These are phyloP conservation scores for Massarina eburnea DNA, from an alignment of 2,329 filamentous ascomycete genomes.

Conservation along the genomic window DNA sequence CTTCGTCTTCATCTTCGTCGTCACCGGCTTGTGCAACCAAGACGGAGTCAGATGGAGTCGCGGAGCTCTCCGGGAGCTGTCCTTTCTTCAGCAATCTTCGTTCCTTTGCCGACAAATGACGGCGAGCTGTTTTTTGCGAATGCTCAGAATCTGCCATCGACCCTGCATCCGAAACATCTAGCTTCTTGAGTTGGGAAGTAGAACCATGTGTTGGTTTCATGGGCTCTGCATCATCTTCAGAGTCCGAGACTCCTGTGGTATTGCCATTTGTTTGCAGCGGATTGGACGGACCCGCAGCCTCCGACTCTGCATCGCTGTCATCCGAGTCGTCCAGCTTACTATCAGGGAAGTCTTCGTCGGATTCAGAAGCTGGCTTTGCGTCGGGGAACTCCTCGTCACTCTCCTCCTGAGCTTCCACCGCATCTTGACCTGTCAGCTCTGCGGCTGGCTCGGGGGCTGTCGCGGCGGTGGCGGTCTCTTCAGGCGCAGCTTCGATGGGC, in stretches of 20 bases:
- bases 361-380: constrained; percentile 39
- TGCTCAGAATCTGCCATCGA: constrained; percentile 32
- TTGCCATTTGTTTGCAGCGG: constrained; percentile 41
- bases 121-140: constrained; percentile 23
- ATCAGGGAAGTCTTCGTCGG: constrained; percentile 51
- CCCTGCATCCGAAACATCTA: constrained; percentile 16
- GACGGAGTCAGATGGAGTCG: constrained; percentile 14
- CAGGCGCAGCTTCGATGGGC: constrained; percentile 16
- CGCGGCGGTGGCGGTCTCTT: constrained; percentile 18
- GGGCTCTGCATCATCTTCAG: constrained; percentile 24
- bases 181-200: constrained; percentile 15
- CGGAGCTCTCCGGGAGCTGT: constrained; percentile 19
- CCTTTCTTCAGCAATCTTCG: constrained; percentile 43
- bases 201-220: constrained; percentile 6
- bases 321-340: constrained; percentile 39
- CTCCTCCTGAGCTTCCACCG: constrained; percentile 32
- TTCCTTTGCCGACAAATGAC: constrained; percentile 43
- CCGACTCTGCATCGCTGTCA: constrained; percentile 41
- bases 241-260: constrained; percentile 18
- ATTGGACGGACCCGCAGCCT: constrained; percentile 35
- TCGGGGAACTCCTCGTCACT: constrained; percentile 52
- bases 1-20: constrained; percentile 22
- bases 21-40: constrained; percentile 8
- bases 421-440: constrained; percentile 17
- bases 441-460: constrained; percentile 2